phyloP scores from a whole-genome alignment of 495 filamentous ascomycete genomes.

The Diplogelasinospora grovesii region DNA sequence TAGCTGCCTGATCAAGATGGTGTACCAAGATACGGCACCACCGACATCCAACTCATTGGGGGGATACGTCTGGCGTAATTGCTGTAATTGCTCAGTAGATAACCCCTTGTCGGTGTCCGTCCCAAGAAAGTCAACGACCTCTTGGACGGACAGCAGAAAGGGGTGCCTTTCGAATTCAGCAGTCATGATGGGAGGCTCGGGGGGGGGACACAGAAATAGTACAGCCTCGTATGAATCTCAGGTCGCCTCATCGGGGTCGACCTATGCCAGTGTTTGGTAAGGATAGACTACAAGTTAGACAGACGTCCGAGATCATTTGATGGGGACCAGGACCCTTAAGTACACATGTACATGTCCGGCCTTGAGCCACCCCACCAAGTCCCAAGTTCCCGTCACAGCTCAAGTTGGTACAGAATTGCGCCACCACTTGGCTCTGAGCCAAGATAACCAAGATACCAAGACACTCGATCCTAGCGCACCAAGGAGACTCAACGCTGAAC shows the following conservation, averaged over 20 bases:
- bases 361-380: too few species aligned
- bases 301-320: too few species aligned
- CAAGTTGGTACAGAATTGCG: constrained; percentile 6
- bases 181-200: constrained; percentile 27
- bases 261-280: too few species aligned
- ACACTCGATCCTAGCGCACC: constrained; percentile 20
- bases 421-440: constrained; percentile 10
- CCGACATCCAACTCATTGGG: constrained; percentile 59
- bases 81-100: constrained; percentile 39
- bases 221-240: too few species aligned
- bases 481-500: too few species aligned
- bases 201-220: constrained; percentile 1
- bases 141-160: constrained; percentile 43
- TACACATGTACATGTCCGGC: not conserved
- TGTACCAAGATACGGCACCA: constrained; percentile 54
- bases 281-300: too few species aligned
- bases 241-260: constrained; percentile 1
- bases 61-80: constrained; percentile 46
- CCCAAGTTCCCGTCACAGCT: too few species aligned
- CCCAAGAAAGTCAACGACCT: constrained; percentile 45
- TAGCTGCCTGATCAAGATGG: constrained; percentile 58
- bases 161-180: constrained; percentile 41
- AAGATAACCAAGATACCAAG: constrained; percentile 30
- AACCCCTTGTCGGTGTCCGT: constrained; percentile 57
- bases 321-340: too few species aligned